A percentile compares a stretch with the other conserved stretches of the same genome.
Conservation (phyloP, 768 basidiomycete species). For the Leccinum longicurvipes region DNA sequence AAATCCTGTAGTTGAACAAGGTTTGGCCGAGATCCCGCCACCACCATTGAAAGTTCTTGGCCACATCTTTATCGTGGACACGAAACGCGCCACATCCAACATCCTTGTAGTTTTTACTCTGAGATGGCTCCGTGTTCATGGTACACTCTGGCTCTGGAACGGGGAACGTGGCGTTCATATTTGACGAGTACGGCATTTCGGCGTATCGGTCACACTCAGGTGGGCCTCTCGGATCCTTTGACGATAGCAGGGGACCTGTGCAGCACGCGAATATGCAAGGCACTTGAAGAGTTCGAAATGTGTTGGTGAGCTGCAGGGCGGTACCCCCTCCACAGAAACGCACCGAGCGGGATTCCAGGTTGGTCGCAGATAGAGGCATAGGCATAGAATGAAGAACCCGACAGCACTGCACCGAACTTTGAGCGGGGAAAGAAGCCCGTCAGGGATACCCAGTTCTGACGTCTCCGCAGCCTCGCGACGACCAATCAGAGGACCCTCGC, state of each 20-base stretch:
- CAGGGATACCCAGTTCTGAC: conserved; percentile 1
- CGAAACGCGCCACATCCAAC: neutral
- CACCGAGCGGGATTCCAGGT: neutral
- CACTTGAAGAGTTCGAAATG: neutral
- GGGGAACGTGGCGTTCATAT: neutral
- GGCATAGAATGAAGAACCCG: conserved; percentile 1
- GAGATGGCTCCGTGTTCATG: neutral
- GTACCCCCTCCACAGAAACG: conserved; percentile 4
- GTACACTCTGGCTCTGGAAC: neutral
- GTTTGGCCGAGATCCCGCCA: conserved; percentile 1
- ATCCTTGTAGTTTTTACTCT: neutral
- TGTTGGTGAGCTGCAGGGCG: neutral
- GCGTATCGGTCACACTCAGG: neutral
- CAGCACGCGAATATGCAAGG: conserved; percentile 2
- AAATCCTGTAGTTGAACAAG: conserved; percentile 1
- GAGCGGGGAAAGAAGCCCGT: conserved; percentile 1
- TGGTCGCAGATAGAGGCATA: neutral
- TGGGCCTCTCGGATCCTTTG: conserved; percentile 10
- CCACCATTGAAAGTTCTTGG: neutral
- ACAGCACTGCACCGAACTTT: conserved; percentile 18
- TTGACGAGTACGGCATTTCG: neutral
- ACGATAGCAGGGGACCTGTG: conserved; percentile 3
- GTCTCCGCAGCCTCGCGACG: neutral
- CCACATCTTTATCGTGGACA: neutral
- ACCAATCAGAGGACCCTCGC: conserved; percentile 12